These are phyloP conservation scores for Xylaria sp. DNA, from an alignment of 2,329 filamentous ascomycete species.

Conservation along the genomic window DNA sequence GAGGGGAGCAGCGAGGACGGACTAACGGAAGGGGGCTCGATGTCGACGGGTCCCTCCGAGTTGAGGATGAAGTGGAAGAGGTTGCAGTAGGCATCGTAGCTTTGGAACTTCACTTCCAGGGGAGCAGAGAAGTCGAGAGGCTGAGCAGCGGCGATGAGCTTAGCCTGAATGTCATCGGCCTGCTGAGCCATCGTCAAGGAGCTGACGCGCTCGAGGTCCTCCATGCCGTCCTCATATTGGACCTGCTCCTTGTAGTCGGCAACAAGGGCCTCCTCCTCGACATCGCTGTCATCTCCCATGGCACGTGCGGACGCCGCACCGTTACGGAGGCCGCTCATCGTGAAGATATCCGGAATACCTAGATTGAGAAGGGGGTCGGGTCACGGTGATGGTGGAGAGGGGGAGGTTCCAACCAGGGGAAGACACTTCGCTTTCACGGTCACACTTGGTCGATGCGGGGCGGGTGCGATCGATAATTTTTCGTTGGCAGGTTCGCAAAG, in stretches of 20 bases:
- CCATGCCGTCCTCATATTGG: conserved; percentile 82
- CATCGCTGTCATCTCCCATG: conserved; percentile 79
- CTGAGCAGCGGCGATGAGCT: conserved; percentile 84
- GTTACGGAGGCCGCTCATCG: conserved; percentile 60
- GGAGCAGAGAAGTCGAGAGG: conserved; percentile 94
- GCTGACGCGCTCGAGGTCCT: conserved; percentile 70
- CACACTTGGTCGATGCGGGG: conserved; percentile 18
- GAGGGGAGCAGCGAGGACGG: neutral
- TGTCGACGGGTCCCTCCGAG: conserved; percentile 95
- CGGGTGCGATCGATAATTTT: conserved; percentile 25
- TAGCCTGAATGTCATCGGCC: conserved; percentile 86
- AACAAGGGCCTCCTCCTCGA: conserved; percentile 91
- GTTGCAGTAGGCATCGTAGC: conserved; percentile 99
- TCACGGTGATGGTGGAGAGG: conserved; percentile 21
- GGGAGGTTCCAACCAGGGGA: conserved; percentile 14
- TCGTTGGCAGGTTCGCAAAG: conserved; percentile 17
- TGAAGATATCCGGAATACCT: conserved; percentile 21
- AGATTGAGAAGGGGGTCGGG: conserved; percentile 5
- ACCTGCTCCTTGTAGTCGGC: conserved; percentile 96
- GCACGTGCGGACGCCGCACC: conserved; percentile 54
- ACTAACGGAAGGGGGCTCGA: conserved; percentile 92
- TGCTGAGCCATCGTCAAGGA: conserved; percentile 66
- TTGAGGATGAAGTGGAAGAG: conserved; percentile 99
- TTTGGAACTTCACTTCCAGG: conserved; percentile 94
- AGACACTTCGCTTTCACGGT: conserved; percentile 13